Evolutionary conservation across 2,329 filamentous ascomycete genomes (phyloP).

Genomic region (Claviceps pazoutovae): DNA sequence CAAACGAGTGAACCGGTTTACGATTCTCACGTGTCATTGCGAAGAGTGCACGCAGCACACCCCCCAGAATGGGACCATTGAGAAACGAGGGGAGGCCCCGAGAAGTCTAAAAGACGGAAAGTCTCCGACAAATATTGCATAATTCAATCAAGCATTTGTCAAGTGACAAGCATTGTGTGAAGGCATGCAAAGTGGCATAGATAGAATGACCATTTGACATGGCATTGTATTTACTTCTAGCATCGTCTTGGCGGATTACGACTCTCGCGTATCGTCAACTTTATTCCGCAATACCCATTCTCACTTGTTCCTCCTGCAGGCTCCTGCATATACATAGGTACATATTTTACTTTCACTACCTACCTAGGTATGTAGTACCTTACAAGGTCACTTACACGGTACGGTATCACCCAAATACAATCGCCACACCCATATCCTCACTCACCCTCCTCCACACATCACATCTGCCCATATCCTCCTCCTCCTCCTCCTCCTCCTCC

Average conservation of each 20-base stretch:
- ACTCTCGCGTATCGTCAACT: too few species aligned
- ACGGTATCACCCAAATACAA: slow-evolving; percentile 41
- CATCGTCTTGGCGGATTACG: not conserved
- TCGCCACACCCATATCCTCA: slow-evolving; percentile 41
- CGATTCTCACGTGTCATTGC: too few species aligned
- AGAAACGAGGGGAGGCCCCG: not conserved
- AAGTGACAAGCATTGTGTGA: not conserved
- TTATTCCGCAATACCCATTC: too few species aligned
- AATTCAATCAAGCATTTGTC: not conserved
- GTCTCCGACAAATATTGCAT: not conserved
- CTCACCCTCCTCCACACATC: slow-evolving; percentile 45
- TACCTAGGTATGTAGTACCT: not conserved
- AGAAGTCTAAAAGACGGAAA: not conserved
- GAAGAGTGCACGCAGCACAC: not conserved
- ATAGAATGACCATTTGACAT: not conserved
- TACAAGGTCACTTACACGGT: not conserved
- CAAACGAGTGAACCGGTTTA: too few species aligned
- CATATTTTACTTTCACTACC: too few species aligned
- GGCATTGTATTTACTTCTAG: not conserved
- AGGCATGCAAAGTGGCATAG: not conserved
- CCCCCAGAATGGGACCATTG: not conserved
- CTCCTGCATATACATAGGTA: too few species aligned
- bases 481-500: too few species aligned
- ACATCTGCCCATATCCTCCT: not conserved
- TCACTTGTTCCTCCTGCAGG: too few species aligned